Base-by-base conservation (phyloP, 208 protist species). In the Endotrypanum monterogeii region DNA sequence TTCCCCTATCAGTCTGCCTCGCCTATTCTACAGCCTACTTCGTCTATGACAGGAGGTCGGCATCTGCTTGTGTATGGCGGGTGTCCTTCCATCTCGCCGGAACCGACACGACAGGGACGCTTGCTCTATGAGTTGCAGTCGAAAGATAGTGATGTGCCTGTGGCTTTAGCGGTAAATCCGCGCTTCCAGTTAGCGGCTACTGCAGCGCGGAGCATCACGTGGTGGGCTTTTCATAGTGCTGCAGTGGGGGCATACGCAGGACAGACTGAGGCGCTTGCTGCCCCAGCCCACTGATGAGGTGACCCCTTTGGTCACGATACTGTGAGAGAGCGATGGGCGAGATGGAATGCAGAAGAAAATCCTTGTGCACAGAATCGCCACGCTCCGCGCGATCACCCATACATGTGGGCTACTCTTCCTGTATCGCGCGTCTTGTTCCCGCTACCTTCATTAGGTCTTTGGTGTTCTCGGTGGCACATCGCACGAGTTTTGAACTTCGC, bases 51-150 rank as follows among this genome's bases (percentile, higher is more conserved):
- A 35, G 83, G 80, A 5, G 89, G 89, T 5, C 72, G 89, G 16
- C 89, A 94, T 72, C 84, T 96, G n/a, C 77, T 94, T 23, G 83
- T 96, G 20, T 96, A 94, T 76, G 78, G 73, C 12, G 81, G 82
- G 0, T 32, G 63, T 46, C 18, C 9, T 0, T 12, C 51, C 35
- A 9, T 18, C 57, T 11, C 70, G 16, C 37, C 39, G 6, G 16
- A n/a, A 12, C 5, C n/a, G 46, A 46, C 74, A n/a, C 73, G 54
- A 61, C 66, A 80, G 28, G 91, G 86, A 3, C 61, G 54, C n/a
- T 77, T 96, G 20, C 46, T 66, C 56, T 92, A 88, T 58, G 78
- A 92, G 72, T 58, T 96, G 67, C 89, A 93, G 68, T 91, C 87
- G 9, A 92, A 86, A 68, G 92, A 94, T 73, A 93, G 84, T 77